A percentile compares a stretch with the other conserved stretches of the same genome.
Evolutionary conservation across 2,329 filamentous ascomycete genomes (phyloP).

Genomic region (Myrmaecium sp.): DNA sequence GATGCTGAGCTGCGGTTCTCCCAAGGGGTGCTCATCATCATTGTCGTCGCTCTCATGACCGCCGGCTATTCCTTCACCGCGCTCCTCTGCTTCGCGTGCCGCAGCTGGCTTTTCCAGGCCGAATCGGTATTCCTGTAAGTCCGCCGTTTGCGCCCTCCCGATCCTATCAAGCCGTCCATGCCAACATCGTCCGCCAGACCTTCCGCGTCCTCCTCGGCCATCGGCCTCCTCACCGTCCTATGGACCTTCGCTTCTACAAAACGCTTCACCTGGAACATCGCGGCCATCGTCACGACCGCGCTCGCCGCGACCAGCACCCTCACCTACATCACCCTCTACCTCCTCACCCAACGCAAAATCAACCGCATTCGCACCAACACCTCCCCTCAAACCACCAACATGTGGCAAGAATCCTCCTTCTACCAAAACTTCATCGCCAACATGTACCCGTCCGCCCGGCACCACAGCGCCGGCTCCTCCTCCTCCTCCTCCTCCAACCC

Average conservation of each 20-base stretch:
- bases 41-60: constrained; percentile 29
- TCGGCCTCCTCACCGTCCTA: constrained; percentile 30
- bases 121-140: constrained; percentile 30
- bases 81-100: constrained; percentile 30
- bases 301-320: constrained; percentile 21
- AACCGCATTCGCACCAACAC: constrained; percentile 11
- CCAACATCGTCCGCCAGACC: constrained; percentile 15
- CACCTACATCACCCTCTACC: constrained; percentile 24
- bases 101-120: constrained; percentile 28
- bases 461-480: constrained; percentile 2
- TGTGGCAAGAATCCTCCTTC: constrained; percentile 17
- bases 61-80: constrained; percentile 32
- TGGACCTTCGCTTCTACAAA: constrained; percentile 29
- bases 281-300: constrained; percentile 27
- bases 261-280: constrained; percentile 24
- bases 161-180: not conserved
- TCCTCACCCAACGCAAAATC: constrained; percentile 26
- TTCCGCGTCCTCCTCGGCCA: constrained; percentile 24
- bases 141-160: not conserved
- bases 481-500: constrained; percentile 6
- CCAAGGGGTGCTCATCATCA: constrained; percentile 24
- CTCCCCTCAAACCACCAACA: constrained; percentile 9
- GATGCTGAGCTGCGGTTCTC: constrained; percentile 22
- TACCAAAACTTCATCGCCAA: constrained; percentile 29
- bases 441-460: constrained; percentile 25